Evolutionary conservation across 2,329 filamentous ascomycete genomes (phyloP).

Genomic region (Apiospora saccharicola): DNA sequence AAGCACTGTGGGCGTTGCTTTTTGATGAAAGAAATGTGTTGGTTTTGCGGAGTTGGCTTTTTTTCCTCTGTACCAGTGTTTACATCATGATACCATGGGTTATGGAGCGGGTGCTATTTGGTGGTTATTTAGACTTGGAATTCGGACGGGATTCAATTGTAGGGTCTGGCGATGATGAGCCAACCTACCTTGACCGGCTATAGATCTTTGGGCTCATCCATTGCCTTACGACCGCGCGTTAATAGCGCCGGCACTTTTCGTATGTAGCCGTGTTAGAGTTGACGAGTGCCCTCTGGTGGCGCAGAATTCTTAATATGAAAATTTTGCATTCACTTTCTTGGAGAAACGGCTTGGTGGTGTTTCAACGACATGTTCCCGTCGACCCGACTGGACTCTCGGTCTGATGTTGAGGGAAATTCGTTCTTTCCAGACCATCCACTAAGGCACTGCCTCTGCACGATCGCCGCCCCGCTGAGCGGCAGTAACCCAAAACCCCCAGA

Average conservation of each 20-base stretch:
- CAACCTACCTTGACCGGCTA: background rate
- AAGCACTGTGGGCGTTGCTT: conserved; percentile 28
- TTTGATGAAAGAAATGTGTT: conserved; percentile 7
- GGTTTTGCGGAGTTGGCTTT: background rate
- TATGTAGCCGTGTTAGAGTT: conserved; percentile 2
- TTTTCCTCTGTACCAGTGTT: conserved; percentile 23
- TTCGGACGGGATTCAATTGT: background rate
- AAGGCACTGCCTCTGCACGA: conserved; percentile 16
- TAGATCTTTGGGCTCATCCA: conserved; percentile 1
- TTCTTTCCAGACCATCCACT: background rate
- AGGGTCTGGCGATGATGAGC: background rate
- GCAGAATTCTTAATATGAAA: background rate
- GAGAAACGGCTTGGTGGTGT: background rate
- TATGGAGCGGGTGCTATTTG: conserved; percentile 9
- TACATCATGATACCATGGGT: conserved; percentile 29
- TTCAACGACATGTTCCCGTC: background rate
- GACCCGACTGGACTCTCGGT: conserved; percentile 1
- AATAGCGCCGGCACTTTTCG: conserved; percentile 7
- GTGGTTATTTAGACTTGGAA: conserved; percentile 20
- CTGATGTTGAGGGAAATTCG: background rate
- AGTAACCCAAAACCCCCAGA: conserved; percentile 4
- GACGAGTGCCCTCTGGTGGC: background rate
- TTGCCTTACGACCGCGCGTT: background rate
- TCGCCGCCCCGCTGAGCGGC: conserved; percentile 6
- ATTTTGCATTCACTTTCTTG: background rate